Base-by-base conservation (phyloP, 2,329 filamentous ascomycete species). In the Exophiala oligosperma region DNA sequence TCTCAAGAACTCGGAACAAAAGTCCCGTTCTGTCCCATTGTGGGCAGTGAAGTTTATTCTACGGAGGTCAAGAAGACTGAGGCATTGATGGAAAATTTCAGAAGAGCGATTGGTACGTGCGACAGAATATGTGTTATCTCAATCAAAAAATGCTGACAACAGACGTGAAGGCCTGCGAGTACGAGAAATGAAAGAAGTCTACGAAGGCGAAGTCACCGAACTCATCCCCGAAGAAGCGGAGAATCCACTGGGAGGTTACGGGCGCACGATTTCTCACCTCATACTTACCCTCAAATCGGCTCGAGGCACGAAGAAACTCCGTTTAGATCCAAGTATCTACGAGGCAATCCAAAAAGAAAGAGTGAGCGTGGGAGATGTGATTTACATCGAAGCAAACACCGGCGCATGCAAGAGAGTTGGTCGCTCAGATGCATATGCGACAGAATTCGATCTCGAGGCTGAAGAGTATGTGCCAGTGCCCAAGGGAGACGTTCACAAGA, bases 31-130 rank as follows among this genome's bases (percentile, higher is more conserved):
- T 97, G 94, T 75, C 92, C 93, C 40, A 97, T 99, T 72, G 94
- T 97, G 53, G 94, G 92, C 68, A 97, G 92, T 80, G 94, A 99
- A 77, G 89, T 99, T 69, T 99, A 97, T 79, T 96, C 91, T 67
- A 89, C 93, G 47, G 94, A 99, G 77, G 92, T 99, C 64, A 99
- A 99, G 85, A 99, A 99, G 85, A 99, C 94, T 50, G 94, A 99
- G 76, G 89, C 96, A 66, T 79, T 99, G 72, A 97, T 97, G 94
- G 94, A 99, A 82, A 97, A 97, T 79, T 99, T 99, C 76, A 85
- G 94, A 73, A 84, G 94, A 72, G 94, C 94, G 59, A 99, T 99
- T 74, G 94, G 93, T 84, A 77, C 9, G 32, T 35, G 32, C 32
- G 7, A 35, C 9, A 35, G 8, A 9, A 35, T 35, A 9, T 35